Conservation (phyloP, 2,329 filamentous ascomycete species). For the Penicillium crustosum region DNA sequence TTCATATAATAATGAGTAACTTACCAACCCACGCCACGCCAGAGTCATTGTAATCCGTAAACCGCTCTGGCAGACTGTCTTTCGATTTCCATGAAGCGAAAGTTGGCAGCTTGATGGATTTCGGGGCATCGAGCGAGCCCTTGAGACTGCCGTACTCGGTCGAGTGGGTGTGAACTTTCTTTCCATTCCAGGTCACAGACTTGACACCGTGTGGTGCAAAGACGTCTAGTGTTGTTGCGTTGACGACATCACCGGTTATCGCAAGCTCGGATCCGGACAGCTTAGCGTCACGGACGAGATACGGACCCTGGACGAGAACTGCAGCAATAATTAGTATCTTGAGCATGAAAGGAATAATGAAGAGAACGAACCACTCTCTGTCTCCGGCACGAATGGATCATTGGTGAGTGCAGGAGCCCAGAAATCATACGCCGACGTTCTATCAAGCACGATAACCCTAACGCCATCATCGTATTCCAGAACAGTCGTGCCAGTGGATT, state of each 20-base stretch:
- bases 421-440: constrained; percentile 56
- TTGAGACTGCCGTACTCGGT: constrained; percentile 44
- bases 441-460: constrained; percentile 55
- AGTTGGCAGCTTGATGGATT: constrained; percentile 32
- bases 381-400: constrained; percentile 48
- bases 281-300: constrained; percentile 51
- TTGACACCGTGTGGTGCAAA: constrained; percentile 50
- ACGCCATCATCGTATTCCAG: constrained; percentile 49
- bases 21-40: constrained; percentile 37
- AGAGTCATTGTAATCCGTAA: constrained; percentile 45
- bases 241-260: constrained; percentile 49
- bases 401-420: constrained; percentile 55
- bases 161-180: constrained; percentile 31
- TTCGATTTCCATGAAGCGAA: constrained; percentile 43
- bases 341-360: accelerated
- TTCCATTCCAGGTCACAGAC: constrained; percentile 55
- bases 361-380: constrained; percentile 45
- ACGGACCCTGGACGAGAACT: constrained; percentile 56
- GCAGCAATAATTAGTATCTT: not conserved
- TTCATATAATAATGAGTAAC: constrained; percentile 6
- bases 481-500: constrained; percentile 50
- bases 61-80: constrained; percentile 47
- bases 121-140: constrained; percentile 33
- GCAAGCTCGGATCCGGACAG: constrained; percentile 41
- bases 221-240: constrained; percentile 46